Evolutionary conservation across 108 stramenopile genomes (phyloP), one percentile per base, ranked within the genome.

Genomic region (Mayamaea pseudoterrestris): DNA sequence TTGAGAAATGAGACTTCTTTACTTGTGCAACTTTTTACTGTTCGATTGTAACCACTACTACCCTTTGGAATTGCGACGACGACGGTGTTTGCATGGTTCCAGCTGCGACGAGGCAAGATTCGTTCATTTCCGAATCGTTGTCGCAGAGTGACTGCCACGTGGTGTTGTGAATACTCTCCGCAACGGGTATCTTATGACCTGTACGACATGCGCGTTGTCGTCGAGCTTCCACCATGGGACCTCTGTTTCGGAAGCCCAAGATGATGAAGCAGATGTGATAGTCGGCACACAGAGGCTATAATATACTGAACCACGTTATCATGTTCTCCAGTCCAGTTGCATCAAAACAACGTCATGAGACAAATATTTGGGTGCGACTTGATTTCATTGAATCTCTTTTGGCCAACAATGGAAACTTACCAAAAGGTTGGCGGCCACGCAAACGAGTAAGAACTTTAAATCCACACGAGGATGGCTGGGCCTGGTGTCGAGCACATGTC

Each of bases 361-460:
- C 44, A 3, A 34, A 57, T 45, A 64, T 72, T 12, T 72, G 70
- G 70, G 65, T 72, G 16, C 70, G 70, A 35, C 60, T 60, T 6
- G 70, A 72, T 21, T 28, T 64, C 1, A 54, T 72, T 0, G 57
- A 66, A 47, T 52, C 64, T 14, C 56, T 64, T 36, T 53, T 54
- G 47, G 40, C 54, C 44, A 60, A 65, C 29, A 31, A 61, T 30
- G 70, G 70, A 8, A 41, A 31, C 5, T 32, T 72, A 8, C 70
- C 70, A 2, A 31, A 34, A 16, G 64, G 55, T 12, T 72, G 70
- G 70, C 61, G 50, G 21, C 59, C 63, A 2, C 39, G 54, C 7
- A 71, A 71, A 40, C 63, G 69, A 4, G 56, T 56, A 22, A 35
- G 69, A 24, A 44, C 50, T 41, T n/a, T n/a, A n/a, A n/a, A n/a